Evolutionary conservation across 352 stramenopile genomes (phyloP).

Genomic region (Bremia lactucae): DNA sequence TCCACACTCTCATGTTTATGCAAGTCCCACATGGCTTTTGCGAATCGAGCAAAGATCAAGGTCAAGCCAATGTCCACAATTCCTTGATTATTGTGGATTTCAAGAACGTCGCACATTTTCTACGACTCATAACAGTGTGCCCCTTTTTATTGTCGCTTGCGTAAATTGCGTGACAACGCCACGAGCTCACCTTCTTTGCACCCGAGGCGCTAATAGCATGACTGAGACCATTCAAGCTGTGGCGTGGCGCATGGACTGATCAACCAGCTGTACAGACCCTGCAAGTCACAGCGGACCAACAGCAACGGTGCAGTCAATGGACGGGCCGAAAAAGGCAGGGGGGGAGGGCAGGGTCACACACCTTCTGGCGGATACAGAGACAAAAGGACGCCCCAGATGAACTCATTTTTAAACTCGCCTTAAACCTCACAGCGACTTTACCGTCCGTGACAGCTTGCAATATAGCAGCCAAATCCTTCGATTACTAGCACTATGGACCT

Average conservation of each 20-base stretch:
- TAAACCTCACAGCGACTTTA: constrained; percentile 19
- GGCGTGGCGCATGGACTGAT: constrained; percentile 12
- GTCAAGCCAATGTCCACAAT: too few species aligned
- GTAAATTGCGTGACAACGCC: constrained; percentile 20
- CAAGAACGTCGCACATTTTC: too few species aligned
- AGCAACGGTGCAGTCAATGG: constrained; percentile 12
- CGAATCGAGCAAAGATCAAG: too few species aligned
- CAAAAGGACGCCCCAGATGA: constrained; percentile 15
- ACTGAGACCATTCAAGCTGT: constrained; percentile 23
- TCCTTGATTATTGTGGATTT: too few species aligned
- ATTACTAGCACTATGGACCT: constrained; percentile 17
- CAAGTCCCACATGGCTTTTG: constrained; percentile 23
- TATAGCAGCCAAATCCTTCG: constrained; percentile 6
- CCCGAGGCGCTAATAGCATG: constrained; percentile 16
- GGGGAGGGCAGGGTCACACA: constrained; percentile 18
- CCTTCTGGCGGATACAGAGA: constrained; percentile 8
- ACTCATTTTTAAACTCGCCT: constrained; percentile 39
- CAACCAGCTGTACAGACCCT: constrained; percentile 9
- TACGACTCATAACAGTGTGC: constrained; percentile 5
- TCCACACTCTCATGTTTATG: too few species aligned
- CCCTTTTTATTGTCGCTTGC: constrained; percentile 14
- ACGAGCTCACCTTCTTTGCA: constrained; percentile 16
- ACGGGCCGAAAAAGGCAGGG: constrained; percentile 9
- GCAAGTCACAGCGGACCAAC: constrained; percentile 30
- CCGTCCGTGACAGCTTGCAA: constrained; percentile 12